Evolutionary conservation across 75 land plant species (phyloP).

Genomic region (Ceratopteris richardii): DNA sequence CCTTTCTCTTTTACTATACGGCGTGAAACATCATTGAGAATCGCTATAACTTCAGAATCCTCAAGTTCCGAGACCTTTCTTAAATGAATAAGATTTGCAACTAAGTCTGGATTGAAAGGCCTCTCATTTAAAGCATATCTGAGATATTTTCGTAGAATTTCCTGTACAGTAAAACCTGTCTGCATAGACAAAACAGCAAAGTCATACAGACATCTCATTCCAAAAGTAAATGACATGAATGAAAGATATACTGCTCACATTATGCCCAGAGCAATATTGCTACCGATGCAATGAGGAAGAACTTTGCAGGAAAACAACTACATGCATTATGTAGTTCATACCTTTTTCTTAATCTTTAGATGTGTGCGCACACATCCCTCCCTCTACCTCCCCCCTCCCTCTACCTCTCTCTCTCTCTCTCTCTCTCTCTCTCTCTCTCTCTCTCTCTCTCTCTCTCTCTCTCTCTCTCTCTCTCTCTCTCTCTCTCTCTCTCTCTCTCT

Average conservation of each 20-base stretch:
- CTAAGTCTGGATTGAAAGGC: constrained; percentile 67
- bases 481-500: not conserved
- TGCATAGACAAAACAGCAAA: constrained; percentile 19
- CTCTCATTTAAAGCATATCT: constrained; percentile 89
- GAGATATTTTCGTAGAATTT: constrained; percentile 78
- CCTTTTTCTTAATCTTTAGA: too few species aligned
- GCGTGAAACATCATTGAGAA: constrained; percentile 80
- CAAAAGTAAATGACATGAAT: too few species aligned
- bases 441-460: constrained; percentile 8
- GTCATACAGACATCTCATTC: too few species aligned
- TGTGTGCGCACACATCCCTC: too few species aligned
- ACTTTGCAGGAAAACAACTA: too few species aligned
- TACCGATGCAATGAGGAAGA: too few species aligned
- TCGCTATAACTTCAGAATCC: constrained; percentile 65
- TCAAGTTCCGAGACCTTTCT: constrained; percentile 60
- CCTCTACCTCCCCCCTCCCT: not conserved
- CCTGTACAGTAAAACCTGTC: constrained; percentile 70
- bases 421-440: constrained; percentile 8
- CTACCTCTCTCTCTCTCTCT: constrained; percentile 6
- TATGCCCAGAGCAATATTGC: too few species aligned
- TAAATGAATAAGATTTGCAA: constrained; percentile 64
- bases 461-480: constrained; percentile 6
- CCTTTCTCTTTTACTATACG: constrained; percentile 85
- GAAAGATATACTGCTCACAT: too few species aligned
- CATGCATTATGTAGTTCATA: too few species aligned